Evolutionary conservation across 352 stramenopile genomes (phyloP).

Genomic region (Globisporangium acanthophoron): DNA sequence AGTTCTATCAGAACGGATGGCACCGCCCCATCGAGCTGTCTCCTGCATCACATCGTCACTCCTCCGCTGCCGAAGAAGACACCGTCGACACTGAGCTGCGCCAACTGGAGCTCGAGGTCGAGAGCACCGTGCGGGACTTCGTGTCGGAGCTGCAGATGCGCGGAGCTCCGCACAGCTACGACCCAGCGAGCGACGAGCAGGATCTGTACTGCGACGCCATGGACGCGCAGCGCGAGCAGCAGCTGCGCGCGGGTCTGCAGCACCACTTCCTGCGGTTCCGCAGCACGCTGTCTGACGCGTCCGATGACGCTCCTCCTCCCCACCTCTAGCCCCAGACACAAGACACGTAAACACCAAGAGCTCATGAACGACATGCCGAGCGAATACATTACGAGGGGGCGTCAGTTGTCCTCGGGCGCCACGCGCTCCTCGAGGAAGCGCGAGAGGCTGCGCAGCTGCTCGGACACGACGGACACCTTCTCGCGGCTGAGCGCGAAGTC

Average conservation of each 20-base stretch:
- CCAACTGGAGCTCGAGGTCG: conserved; percentile 23
- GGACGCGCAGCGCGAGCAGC: conserved; percentile 29
- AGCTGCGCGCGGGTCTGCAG: conserved; percentile 37
- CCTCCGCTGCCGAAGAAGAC: not conserved
- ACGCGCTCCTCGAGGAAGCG: conserved; percentile 77
- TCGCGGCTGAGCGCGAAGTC: conserved; percentile 69
- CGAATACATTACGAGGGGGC: not conserved
- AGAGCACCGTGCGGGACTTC: conserved; percentile 33
- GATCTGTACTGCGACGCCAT: conserved; percentile 12
- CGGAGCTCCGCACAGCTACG: not conserved
- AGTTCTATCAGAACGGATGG: conserved; percentile 57
- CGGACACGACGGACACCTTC: conserved; percentile 73
- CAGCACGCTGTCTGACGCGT: not conserved
- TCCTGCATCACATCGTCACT: conserved; percentile 12
- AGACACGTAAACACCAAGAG: no score
- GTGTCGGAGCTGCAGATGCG: conserved; percentile 24
- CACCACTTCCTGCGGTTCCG: conserved; percentile 60
- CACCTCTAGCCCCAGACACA: not conserved
- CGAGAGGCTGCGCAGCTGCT: conserved; percentile 73
- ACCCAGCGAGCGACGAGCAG: conserved; percentile 15
- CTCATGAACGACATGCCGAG: no score
- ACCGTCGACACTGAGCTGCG: conserved; percentile 8
- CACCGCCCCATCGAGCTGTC: not conserved
- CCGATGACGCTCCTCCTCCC: not conserved
- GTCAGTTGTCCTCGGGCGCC: conserved; percentile 49